Percentiles rank a stretch among this genome's conserved stretches.
These are phyloP conservation scores for Wickerhamomyces silvicola DNA, from an alignment of 805 yeast species.

Conservation along the genomic window DNA sequence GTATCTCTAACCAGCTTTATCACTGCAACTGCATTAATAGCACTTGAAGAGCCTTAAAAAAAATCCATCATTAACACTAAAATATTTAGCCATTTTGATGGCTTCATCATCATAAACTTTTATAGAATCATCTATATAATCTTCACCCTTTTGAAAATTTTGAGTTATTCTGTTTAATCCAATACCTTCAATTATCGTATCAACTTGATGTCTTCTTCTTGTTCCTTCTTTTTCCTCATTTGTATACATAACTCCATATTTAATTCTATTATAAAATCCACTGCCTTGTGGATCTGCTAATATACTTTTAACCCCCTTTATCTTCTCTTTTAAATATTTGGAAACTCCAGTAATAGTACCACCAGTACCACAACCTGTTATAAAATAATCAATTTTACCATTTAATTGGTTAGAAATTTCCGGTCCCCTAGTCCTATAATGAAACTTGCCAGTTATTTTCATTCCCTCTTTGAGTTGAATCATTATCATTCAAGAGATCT, in stretches of 20 bases:
- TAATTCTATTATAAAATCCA: constrained; percentile 80
- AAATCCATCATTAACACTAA: constrained; percentile 79
- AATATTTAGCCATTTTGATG: constrained; percentile 75
- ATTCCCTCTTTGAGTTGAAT: constrained; percentile 49
- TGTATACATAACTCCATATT: constrained; percentile 92
- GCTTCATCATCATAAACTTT: constrained; percentile 80
- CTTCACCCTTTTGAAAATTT: constrained; percentile 70
- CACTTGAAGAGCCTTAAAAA: constrained; percentile 93
- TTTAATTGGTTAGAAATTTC: constrained; percentile 77
- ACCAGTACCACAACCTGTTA: constrained; percentile 94
- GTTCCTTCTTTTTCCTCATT: constrained; percentile 86
- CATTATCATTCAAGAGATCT: too few species aligned
- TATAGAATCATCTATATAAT: constrained; percentile 67
- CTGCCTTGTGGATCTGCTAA: constrained; percentile 96
- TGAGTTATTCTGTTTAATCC: constrained; percentile 84
- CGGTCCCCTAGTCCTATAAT: constrained; percentile 82
- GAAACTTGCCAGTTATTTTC: constrained; percentile 74
- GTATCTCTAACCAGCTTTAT: constrained; percentile 43
- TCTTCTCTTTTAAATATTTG: constrained; percentile 52
- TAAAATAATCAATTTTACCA: constrained; percentile 62
- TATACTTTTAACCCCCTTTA: constrained; percentile 37
- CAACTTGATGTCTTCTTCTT: constrained; percentile 92
- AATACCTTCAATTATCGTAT: constrained; percentile 88
- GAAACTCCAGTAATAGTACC: constrained; percentile 96
- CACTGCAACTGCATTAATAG: constrained; percentile 90